Base-by-base conservation (phyloP, 306 rosid species). In the Urtica urens region DNA sequence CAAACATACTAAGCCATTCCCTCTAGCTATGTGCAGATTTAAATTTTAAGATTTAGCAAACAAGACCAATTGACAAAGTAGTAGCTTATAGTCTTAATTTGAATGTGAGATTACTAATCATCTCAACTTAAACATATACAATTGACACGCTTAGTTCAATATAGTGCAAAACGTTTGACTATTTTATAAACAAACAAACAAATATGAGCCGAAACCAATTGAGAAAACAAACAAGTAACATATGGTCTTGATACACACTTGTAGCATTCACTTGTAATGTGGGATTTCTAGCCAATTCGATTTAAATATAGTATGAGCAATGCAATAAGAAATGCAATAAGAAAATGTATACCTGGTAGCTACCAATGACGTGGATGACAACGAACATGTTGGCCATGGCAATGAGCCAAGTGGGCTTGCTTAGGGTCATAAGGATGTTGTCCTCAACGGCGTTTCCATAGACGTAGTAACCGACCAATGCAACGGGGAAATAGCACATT, bases 401-500 rank as follows among this genome's bases (percentile, higher is more conserved):
- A 34, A 90, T 78, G 9, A 90, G 87, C 95, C 95, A 90, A 3
- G 23, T 15, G 2, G 97, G 97, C 53, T 73, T 84, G 39, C 79
- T 3, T 3, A 84, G 51, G 2, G 97, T 50, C 38, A 81, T 18
- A 46, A 90, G 93, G 43, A 90, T 84, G 58, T 90, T 70, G 43
- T 60, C 71, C 0, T 59, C 20, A 13, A 90, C 78, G 0, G 1
- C 0, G 50, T 90, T 90, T 3, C 97, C 97, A 65, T 74, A 90
- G 11, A 79, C 42, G 68, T 74, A 84, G 38, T 51, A 90, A 19
- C 97, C 95, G 29, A 90, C 38, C 16, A 90, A 14, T 59, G 95
- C 87, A 57, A 84, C 97, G 5, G 97, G 97, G 65, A 90, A 84
- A 69, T 90, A 90, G 50, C 97, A 90, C 49, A 90, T 17, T 25